Evolutionary conservation across 345 rosid species (phyloP).

Genomic region (Leavenworthia alabamica): DNA sequence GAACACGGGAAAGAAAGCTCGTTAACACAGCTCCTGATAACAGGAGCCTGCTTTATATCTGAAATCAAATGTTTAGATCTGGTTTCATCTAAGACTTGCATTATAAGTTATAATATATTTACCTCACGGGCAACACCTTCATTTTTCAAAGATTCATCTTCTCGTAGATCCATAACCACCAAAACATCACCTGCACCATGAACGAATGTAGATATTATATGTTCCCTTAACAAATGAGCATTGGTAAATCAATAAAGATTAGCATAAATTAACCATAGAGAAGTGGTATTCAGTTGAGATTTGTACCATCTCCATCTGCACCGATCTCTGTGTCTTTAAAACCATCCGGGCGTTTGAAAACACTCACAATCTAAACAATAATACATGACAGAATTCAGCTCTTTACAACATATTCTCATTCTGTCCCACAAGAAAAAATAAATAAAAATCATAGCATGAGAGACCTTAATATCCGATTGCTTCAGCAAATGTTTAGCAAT

Average conservation of each 20-base stretch:
- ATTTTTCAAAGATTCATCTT: conserved; percentile 70
- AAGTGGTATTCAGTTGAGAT: too few species aligned
- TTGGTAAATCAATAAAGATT: background rate
- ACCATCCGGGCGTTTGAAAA: conserved; percentile 76
- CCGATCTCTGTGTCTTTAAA: conserved; percentile 68
- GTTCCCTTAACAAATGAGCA: background rate
- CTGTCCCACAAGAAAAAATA: background rate
- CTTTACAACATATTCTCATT: background rate
- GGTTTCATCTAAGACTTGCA: too few species aligned
- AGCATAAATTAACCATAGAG: too few species aligned
- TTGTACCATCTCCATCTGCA: conserved; percentile 85
- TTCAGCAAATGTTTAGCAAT: conserved; percentile 61
- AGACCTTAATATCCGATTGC: conserved; percentile 76
- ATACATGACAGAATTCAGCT: background rate
- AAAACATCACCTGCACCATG: conserved; percentile 70
- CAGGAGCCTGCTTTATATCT: too few species aligned
- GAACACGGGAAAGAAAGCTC: too few species aligned
- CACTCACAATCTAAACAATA: conserved; percentile 61
- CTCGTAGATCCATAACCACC: conserved; percentile 67
- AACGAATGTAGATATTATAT: background rate
- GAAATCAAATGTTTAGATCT: too few species aligned
- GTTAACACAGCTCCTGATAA: too few species aligned
- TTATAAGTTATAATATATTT: too few species aligned
- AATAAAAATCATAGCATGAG: conserved; percentile 2
- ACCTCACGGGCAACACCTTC: too few species aligned